Base-by-base conservation (phyloP, 2,329 filamentous ascomycete species). In the Aspergillus sp. region DNA sequence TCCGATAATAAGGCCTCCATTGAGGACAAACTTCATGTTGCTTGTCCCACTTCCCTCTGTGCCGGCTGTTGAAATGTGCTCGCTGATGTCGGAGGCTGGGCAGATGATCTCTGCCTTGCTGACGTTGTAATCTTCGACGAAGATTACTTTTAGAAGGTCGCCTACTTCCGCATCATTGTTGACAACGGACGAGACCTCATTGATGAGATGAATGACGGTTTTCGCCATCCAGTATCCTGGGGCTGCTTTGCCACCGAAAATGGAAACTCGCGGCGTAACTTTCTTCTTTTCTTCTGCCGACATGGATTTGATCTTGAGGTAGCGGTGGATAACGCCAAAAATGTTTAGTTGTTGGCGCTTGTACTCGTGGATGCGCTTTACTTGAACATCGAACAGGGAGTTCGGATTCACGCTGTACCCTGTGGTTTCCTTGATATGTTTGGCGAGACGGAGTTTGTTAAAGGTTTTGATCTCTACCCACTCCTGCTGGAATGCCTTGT, bases 141-240 rank as follows among this genome's bases (percentile, higher is more conserved):
- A 99, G 70, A 99, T 87, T 53, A 99, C 95, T 83, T 99, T 99
- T 71, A 99, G 84, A 30, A 96, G 82, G 70, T 98, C 93, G 32
- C 93, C 93, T 70, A 98, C 88, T 34, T 98, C 95, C 43, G 86
- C 81, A 69, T 99, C 95, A 41, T 90, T 90, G 80, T 99, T 99
- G 66, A 99, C 89, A 3, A 98, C 90, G 15, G 86, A 79, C 4
- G 91, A 92, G 24, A 98, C 95, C 60, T 87, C 89, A 80, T 97
- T 98, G 81, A 99, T 88, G 56, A 99, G 84, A 72, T 98, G 93
- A 67, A 99, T 99, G 65, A 97, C 92, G 41, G 95, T 96, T 85
- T 99, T 99, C 38, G 95, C 95, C 95, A 98, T 99, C 95, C 95
- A 99, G 81, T 99, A 99, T 15, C 95, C 95, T 0, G 95, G 95